Conservation (phyloP, 768 basidiomycete species). For the Boletellus ananiceps region DNA sequence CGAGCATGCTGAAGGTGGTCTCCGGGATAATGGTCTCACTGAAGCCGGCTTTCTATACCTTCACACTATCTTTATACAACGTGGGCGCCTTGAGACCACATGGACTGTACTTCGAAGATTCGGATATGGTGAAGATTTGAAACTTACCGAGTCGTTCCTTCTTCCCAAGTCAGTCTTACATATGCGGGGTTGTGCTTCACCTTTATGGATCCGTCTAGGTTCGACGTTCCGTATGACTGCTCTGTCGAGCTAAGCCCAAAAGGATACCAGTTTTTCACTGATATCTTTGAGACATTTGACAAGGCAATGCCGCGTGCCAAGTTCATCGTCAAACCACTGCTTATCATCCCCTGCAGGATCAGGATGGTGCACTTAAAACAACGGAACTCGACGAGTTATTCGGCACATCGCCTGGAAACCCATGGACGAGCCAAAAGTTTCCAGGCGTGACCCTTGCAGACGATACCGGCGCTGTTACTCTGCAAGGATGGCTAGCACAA, state of each 20-base stretch:
- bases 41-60: conserved; percentile 92
- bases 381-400: conserved; percentile 85
- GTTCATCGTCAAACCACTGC: not conserved
- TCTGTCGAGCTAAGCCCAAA: conserved; percentile 92
- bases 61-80: conserved; percentile 95
- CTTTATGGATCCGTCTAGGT: conserved; percentile 44
- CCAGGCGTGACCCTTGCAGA: conserved; percentile 86
- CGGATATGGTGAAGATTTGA: conserved; percentile 93
- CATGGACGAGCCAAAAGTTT: conserved; percentile 91
- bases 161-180: conserved; percentile 68
- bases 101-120: conserved; percentile 96
- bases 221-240: conserved; percentile 90
- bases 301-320: conserved; percentile 46
- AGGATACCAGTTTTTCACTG: conserved; percentile 96
- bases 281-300: conserved; percentile 93
- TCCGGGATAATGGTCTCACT: conserved; percentile 78
- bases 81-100: conserved; percentile 92
- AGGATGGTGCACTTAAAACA: conserved; percentile 87
- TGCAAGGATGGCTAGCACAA: conserved; percentile 97
- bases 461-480: conserved; percentile 84
- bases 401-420: conserved; percentile 92
- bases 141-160: conserved; percentile 83
- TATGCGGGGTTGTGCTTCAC: not conserved
- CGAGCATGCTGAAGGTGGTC: conserved; percentile 68
- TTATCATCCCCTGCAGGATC: conserved; percentile 56